Evolutionary conservation across 169 alveolate species (phyloP), one percentile per base, ranked within the genome.

Genomic region (Babesia sp.): DNA sequence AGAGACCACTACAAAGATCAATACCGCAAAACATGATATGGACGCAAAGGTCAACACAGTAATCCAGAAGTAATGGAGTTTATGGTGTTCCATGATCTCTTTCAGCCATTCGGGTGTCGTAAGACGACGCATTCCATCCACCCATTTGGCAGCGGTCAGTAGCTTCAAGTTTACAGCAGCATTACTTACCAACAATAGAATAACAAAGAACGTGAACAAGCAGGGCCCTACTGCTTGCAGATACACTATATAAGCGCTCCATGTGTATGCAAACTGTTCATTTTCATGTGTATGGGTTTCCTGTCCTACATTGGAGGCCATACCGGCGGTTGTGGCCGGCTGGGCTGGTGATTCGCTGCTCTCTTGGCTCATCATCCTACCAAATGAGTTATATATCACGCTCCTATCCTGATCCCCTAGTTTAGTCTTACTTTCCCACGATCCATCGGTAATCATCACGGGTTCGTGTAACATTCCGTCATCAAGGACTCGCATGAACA

Each of bases 221-320:
- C 18, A 16, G n/a, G 18, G 54, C 14, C 74, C 61, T 3, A 46
- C 63, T 26, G 74, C 74, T 26, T 29, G 12, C 22, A 45, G 22
- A 36, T 64, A 64, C 22, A 64, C 60, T 20, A n/a, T 9, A 46
- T 64, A 64, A 1, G 55, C 74, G 20, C 59, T 50, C 61, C 74
- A 46, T 5, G 61, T 64, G 28, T n/a, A 29, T 16, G 61, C 28
- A 50, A 48, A 29, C 4, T 1, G 18, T 11, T n/a, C 51, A 2
- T 26, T 24, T 12, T 44, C 60, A 29, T 34, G 18, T 22, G 44
- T 11, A n/a, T n/a, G n/a, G n/a, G n/a, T n/a, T n/a, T n/a, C n/a
- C 18, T 48, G 56, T 18, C 18, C 20, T 18, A 18, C 28, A 12
- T 20, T 18, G 12, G 20, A 20, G 20, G 56, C 18, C 33, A 18